These are phyloP conservation scores for Epithemia pelagica DNA, from an alignment of 108 stramenopile species.

Conservation along the genomic window DNA sequence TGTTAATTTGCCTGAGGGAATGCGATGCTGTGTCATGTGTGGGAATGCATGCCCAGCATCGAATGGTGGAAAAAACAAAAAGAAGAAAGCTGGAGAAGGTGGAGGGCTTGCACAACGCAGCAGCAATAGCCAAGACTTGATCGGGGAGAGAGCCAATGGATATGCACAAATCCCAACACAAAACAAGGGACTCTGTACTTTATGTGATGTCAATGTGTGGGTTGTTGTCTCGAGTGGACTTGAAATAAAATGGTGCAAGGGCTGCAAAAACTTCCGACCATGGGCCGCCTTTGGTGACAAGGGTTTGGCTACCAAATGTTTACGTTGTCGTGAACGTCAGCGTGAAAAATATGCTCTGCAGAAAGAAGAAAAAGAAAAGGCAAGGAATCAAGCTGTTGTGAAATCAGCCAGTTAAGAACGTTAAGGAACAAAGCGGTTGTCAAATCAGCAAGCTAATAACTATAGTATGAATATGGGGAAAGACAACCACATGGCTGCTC, in stretches of 20 bases:
- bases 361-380: constrained; percentile 66
- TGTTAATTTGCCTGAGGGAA: constrained; percentile 73
- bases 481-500: too few species aligned
- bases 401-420: neutral
- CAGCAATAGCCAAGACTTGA: constrained; percentile 18
- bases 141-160: constrained; percentile 21
- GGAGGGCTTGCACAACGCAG: constrained; percentile 23
- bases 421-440: too few species aligned
- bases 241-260: constrained; percentile 92
- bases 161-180: constrained; percentile 77
- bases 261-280: constrained; percentile 88
- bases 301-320: constrained; percentile 84
- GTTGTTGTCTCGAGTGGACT: constrained; percentile 59
- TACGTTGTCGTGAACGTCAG: constrained; percentile 81
- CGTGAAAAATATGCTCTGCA: constrained; percentile 80
- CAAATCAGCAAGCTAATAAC: too few species aligned
- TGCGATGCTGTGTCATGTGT: constrained; percentile 88
- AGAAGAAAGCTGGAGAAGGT: constrained; percentile 13
- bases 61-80: constrained; percentile 48
- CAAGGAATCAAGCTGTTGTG: neutral
- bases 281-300: constrained; percentile 90
- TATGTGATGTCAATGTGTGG: constrained; percentile 88
- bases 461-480: too few species aligned
- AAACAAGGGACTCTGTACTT: constrained; percentile 87
- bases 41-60: constrained; percentile 76